Evolutionary conservation across 345 rosid species (phyloP).

Genomic region (Aethionema arabicum): DNA sequence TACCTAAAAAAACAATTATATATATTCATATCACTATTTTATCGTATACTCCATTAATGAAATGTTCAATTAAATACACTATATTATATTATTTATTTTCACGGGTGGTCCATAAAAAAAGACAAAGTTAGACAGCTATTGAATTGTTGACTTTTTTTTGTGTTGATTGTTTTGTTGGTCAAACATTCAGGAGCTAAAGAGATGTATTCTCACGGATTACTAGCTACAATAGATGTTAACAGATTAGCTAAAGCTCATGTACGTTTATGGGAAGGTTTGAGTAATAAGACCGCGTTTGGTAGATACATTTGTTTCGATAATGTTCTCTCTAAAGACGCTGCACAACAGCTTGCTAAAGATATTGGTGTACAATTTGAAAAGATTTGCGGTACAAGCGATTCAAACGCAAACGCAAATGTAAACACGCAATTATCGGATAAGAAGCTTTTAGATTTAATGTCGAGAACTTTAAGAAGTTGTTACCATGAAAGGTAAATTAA

Average conservation of each 20-base stretch:
- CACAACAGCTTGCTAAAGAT: conserved; percentile 47
- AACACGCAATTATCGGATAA: conserved; percentile 47
- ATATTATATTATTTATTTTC: neutral
- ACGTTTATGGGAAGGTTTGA: conserved; percentile 56
- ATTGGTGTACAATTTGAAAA: conserved; percentile 53
- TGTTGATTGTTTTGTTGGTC: neutral
- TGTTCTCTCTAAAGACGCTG: conserved; percentile 49
- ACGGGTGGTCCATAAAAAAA: conserved; percentile 27
- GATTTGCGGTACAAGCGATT: conserved; percentile 41
- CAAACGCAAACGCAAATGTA: conserved; percentile 13
- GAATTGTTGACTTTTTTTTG: conserved; percentile 17
- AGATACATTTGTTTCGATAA: conserved; percentile 68
- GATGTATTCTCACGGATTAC: conserved; percentile 55
- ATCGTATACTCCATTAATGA: too few species aligned
- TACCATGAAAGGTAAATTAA: conserved; percentile 30
- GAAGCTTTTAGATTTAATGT: conserved; percentile 55
- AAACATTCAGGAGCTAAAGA: conserved; percentile 38
- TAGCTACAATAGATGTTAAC: conserved; percentile 61
- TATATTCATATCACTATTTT: neutral
- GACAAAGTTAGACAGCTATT: conserved; percentile 26
- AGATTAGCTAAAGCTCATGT: conserved; percentile 69
- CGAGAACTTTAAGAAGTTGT: conserved; percentile 48
- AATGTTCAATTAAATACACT: too few species aligned
- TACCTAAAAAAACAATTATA: conserved; percentile 14
- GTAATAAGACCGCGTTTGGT: conserved; percentile 52